Base-by-base conservation (phyloP, 2,329 filamentous ascomycete genomes). In the Purpureocillium lavendulum region DNA sequence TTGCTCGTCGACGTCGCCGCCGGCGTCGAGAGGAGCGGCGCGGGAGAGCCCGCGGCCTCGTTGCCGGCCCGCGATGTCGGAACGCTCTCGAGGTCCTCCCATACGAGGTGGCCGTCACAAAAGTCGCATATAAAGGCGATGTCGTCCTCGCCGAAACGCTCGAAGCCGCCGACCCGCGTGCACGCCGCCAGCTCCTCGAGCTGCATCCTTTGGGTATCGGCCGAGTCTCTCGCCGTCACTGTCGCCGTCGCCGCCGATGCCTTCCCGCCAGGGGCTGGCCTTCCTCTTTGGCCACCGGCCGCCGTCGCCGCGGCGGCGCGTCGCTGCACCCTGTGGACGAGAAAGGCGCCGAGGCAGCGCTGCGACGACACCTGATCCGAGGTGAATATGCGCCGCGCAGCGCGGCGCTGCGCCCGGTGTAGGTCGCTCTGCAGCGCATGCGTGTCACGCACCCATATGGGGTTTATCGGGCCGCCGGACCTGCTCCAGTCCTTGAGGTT, bases 91-190 rank as follows among this genome's bases (percentile, higher is more conserved):
- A 79, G 49, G 50, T 80, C 71, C 41, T 73, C 65, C 75, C 75
- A 79, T 16, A 79, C 58, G 17, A 79, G 58, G 50, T 74, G 73
- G 2, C 75, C 75, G 51, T 78, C 74, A 58, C 75, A 79, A 51
- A 71, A 79, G 57, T 80, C 73, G 59, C 75, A 80, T 7, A 76
- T 62, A 49, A 78, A 79, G 7, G 69, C 73, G 35, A 77, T 64
- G 43, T 77, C 73, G 30, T 57, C 53, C 26, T 75, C 69, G 32
- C 67, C 71, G 38, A 77, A 69, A 12, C 73, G 66, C 56, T 76
- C 69, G 44, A 78, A 78, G 21, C 64, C 61, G n/a, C 75, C 75
- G 2, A 73, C 62, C 4, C 55, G 52, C 47, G 73, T 73, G 56
- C 74, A 78, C 17, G 63, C 58, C 24, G 61, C 59, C 5, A 77